Base-by-base conservation (phyloP, 192 early-diverging fungal genomes). In the Linnemannia zychae region DNA sequence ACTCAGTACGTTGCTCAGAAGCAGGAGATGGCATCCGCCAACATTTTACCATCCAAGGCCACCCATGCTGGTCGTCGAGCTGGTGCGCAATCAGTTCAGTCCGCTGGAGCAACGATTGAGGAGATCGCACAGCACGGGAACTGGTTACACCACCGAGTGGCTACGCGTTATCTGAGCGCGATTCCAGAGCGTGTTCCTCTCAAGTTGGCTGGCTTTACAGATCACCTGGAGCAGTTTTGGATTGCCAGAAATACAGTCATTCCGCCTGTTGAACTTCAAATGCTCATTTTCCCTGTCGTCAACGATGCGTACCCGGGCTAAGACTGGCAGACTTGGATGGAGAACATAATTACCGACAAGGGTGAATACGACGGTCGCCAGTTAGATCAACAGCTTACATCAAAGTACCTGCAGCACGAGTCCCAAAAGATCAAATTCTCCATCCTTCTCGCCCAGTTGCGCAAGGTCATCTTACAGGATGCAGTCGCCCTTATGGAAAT, bases 401-500 rank as follows among this genome's bases (percentile, higher is more conserved):
- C 15, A 48, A 52, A 66, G n/a, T 60, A 63, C 1, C 46, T n/a
- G 7, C 37, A 46, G 57, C 18, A 38, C 4, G 65, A 67, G 1
- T 63, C 40, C 28, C 48, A 57, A 22, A 76, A 44, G 69, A 76
- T 47, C 38, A 63, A 44, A 37, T 76, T 71, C 15, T 72, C 71
- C 18, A 36, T 71, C 9, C 1, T 82, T 7, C 74, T 76, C 9
- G 80, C 68, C 22, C 74, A 82, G 66, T n/a, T 82, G 0, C 73
- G 74, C 46, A 82, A 82, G 60, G 33, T 82, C 48, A 44, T 82
- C 5, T 22, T 82, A 16, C 80, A 82, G 69, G 80, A 76, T 24
- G 80, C 80, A 7, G 74, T 48, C 34, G 74, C 38, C 22, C 70
- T 82, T 18, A 82, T 82, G 80, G 67, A 70, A 2, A 48, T 71